Percentiles rank a stretch among this genome's conserved stretches.
Conservation (phyloP, 345 rosid genomes). For the Balakata baccata region DNA sequence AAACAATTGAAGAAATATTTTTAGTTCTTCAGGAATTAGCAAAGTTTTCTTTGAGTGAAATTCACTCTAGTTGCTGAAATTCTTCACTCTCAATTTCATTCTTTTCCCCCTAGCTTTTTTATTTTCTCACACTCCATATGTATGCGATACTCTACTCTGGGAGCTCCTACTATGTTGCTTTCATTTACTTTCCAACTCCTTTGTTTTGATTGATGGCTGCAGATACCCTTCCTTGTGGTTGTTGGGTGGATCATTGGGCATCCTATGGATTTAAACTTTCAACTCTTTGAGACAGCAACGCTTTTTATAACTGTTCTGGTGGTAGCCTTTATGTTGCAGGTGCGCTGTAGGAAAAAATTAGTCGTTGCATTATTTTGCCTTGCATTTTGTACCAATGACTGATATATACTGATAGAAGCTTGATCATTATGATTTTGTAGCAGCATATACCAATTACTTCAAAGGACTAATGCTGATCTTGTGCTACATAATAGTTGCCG, state of each 20-base stretch:
- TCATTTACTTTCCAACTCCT: neutral
- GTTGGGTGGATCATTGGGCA: slow-evolving; percentile 26
- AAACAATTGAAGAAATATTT: neutral
- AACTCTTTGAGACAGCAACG: slow-evolving; percentile 27
- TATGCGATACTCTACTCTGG: neutral
- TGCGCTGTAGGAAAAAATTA: neutral
- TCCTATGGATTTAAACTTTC: slow-evolving; percentile 26
- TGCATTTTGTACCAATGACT: neutral
- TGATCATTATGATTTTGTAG: neutral
- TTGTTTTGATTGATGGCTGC: slow-evolving; percentile 1
- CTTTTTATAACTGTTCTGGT: slow-evolving; percentile 26
- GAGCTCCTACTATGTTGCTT: neutral
- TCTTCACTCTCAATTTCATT: neutral
- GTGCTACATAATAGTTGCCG: slow-evolving; percentile 21
- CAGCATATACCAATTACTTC: slow-evolving; percentile 12
- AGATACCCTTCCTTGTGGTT: slow-evolving; percentile 19
- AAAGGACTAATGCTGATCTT: slow-evolving; percentile 24
- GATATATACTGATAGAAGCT: neutral
- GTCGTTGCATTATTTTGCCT: neutral
- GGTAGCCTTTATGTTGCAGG: slow-evolving; percentile 27
- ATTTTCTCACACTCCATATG: neutral
- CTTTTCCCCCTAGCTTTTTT: neutral
- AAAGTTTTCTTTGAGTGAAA: too few species aligned
- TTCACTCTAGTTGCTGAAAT: neutral
- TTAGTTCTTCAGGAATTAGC: too few species aligned